Percentiles rank a stretch among this genome's conserved stretches.
phyloP scores from a whole-genome alignment of 805 yeast genomes.

The Barnettozyma californica region DNA sequence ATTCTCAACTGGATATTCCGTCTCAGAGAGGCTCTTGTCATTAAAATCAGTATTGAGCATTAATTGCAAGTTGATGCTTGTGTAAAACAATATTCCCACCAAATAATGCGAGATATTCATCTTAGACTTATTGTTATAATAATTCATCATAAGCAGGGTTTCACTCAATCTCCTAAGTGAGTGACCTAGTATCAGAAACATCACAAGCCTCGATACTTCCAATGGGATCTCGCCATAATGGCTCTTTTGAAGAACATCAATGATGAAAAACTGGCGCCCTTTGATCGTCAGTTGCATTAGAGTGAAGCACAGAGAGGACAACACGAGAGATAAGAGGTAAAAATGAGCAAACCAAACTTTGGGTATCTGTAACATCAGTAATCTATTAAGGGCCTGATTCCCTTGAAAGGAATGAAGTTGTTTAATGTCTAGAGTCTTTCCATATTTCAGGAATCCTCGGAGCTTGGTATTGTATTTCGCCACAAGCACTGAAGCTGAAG shows the following conservation, averaged over 20 bases:
- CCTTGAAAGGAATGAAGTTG: neutral
- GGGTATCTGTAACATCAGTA: slow-evolving; percentile 45
- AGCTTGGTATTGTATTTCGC: slow-evolving; percentile 29
- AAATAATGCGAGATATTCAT: slow-evolving; percentile 65
- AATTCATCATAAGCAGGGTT: slow-evolving; percentile 44
- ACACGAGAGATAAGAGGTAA: slow-evolving; percentile 40
- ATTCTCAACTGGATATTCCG: slow-evolving; percentile 2
- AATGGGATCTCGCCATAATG: slow-evolving; percentile 20
- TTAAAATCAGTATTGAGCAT: slow-evolving; percentile 25
- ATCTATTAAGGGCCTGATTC: slow-evolving; percentile 2
- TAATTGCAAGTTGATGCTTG: slow-evolving; percentile 38
- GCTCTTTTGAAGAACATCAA: slow-evolving; percentile 2
- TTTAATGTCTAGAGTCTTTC: slow-evolving; percentile 32
- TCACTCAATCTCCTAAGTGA: slow-evolving; percentile 52
- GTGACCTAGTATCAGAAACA: slow-evolving; percentile 38
- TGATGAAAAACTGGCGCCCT: slow-evolving; percentile 6
- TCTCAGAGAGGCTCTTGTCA: neutral
- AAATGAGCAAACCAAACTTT: slow-evolving; percentile 61
- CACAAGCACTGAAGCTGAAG: slow-evolving; percentile 21
- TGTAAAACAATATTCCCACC: slow-evolving; percentile 58
- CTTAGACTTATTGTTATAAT: slow-evolving; percentile 36
- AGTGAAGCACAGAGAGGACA: slow-evolving; percentile 24
- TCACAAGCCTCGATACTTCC: slow-evolving; percentile 18
- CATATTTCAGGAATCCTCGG: slow-evolving; percentile 37
- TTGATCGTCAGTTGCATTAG: slow-evolving; percentile 10